Evolutionary conservation across 805 yeast genomes (phyloP).

Genomic region (Kregervanrija delftensis): DNA sequence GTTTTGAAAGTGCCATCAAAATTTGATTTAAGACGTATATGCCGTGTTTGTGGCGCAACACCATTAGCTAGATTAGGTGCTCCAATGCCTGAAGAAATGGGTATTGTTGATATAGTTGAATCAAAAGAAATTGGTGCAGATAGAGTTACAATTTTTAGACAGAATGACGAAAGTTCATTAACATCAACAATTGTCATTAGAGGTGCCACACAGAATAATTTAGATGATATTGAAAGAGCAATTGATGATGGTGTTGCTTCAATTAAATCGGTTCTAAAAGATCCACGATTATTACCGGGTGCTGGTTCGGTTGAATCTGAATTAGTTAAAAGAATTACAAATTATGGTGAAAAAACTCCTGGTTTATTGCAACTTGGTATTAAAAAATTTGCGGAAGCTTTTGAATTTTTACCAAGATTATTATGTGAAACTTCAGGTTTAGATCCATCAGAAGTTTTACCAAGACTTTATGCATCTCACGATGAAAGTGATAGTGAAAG

Average conservation of each 20-base stretch:
- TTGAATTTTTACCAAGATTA: constrained; percentile 89
- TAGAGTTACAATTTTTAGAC: constrained; percentile 90
- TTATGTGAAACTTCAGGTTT: constrained; percentile 93
- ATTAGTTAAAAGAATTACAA: constrained; percentile 68
- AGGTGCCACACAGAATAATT: constrained; percentile 91
- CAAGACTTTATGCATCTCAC: constrained; percentile 85
- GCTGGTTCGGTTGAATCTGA: constrained; percentile 96
- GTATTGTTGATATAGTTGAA: constrained; percentile 79
- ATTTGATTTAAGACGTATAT: constrained; percentile 87
- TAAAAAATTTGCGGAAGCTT: constrained; percentile 88
- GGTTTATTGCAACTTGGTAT: constrained; percentile 91
- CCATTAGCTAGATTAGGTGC: constrained; percentile 93
- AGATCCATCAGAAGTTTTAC: constrained; percentile 83
- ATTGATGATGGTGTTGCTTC: constrained; percentile 95
- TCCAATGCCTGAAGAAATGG: constrained; percentile 92
- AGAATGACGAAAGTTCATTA: constrained; percentile 56
- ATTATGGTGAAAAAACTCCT: constrained; percentile 89
- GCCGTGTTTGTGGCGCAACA: constrained; percentile 96
- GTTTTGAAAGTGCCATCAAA: constrained; percentile 89
- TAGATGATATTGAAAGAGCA: constrained; percentile 95
- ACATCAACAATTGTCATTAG: constrained; percentile 91
- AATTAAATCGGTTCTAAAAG: constrained; percentile 82
- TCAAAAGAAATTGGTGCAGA: constrained; percentile 96
- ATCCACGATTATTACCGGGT: constrained; percentile 78
- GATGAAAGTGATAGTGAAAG: constrained; percentile 37